Evolutionary conservation across 768 basidiomycete species (phyloP).

Genomic region (Pisolithus tinctorius): DNA sequence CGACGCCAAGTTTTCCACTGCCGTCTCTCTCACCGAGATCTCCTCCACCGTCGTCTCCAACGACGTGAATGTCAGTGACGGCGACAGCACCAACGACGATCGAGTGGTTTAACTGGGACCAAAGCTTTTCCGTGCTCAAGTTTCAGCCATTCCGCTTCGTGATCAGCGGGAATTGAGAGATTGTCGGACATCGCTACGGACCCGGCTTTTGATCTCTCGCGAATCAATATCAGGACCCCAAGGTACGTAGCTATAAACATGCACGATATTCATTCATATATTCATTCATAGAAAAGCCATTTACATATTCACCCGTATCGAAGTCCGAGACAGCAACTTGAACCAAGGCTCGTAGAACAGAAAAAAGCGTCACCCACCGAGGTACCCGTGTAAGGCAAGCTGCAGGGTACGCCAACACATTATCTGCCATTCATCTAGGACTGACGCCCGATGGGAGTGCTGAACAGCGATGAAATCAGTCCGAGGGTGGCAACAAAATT

Average conservation of each 20-base stretch:
- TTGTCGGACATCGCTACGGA: background rate
- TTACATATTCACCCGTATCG: background rate
- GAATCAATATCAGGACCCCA: background rate
- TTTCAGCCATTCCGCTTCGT: background rate
- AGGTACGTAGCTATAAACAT: background rate
- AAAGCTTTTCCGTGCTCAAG: background rate
- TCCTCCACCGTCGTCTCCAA: background rate
- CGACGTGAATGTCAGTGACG: background rate
- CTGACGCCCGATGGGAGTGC: background rate
- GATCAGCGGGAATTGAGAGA: background rate
- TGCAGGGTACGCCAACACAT: background rate
- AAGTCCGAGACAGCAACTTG: background rate
- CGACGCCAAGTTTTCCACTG: background rate
- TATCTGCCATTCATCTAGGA: background rate
- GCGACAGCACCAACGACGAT: background rate
- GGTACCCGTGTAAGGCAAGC: background rate
- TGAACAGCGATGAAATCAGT: background rate
- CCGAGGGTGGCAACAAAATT: background rate
- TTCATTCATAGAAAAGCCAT: background rate
- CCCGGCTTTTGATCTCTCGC: background rate
- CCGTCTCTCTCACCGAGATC: no score
- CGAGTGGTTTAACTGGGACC: background rate
- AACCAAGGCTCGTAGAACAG: background rate
- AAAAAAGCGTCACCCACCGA: background rate
- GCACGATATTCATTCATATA: background rate